Evolutionary conservation across 805 yeast species (phyloP).

Genomic region (Crinitomyces ghanaensis): DNA sequence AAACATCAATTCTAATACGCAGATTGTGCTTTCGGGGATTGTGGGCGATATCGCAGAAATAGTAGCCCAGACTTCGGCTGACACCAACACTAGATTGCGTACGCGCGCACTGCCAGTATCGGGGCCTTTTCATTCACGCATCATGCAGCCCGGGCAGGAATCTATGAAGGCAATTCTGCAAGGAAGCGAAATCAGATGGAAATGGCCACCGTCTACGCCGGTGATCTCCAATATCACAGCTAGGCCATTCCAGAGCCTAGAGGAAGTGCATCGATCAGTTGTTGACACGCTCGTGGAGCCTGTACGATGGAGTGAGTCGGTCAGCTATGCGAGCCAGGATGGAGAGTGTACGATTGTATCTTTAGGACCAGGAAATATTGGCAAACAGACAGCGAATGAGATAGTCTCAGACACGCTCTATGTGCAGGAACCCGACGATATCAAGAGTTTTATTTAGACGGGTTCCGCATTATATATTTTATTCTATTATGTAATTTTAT

Average conservation of each 20-base stretch:
- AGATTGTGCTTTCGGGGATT: conserved; percentile 36
- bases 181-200: conserved; percentile 6
- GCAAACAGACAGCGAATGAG: conserved; percentile 14
- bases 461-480: neutral
- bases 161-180: conserved; percentile 21
- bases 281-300: conserved; percentile 21
- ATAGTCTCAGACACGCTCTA: conserved; percentile 3
- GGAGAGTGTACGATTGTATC: conserved; percentile 11
- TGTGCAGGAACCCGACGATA: neutral
- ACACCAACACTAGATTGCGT: conserved; percentile 4
- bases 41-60: conserved; percentile 19
- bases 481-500: neutral
- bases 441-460: too few species aligned
- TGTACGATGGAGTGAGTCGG: conserved; percentile 23
- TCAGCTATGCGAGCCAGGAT: conserved; percentile 10
- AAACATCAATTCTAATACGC: conserved; percentile 34
- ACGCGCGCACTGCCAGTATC: conserved; percentile 29
- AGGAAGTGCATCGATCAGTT: conserved; percentile 19
- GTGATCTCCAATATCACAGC: conserved; percentile 27
- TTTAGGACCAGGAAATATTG: conserved; percentile 23
- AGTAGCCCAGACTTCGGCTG: conserved; percentile 16
- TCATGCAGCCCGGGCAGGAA: conserved; percentile 30
- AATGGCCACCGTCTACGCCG: conserved; percentile 16
- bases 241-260: conserved; percentile 19
- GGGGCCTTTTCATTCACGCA: conserved; percentile 40